Evolutionary conservation across 2,329 filamentous ascomycete species (phyloP), one percentile per base, ranked within the genome.

Genomic region (Trichoderma sp.): DNA sequence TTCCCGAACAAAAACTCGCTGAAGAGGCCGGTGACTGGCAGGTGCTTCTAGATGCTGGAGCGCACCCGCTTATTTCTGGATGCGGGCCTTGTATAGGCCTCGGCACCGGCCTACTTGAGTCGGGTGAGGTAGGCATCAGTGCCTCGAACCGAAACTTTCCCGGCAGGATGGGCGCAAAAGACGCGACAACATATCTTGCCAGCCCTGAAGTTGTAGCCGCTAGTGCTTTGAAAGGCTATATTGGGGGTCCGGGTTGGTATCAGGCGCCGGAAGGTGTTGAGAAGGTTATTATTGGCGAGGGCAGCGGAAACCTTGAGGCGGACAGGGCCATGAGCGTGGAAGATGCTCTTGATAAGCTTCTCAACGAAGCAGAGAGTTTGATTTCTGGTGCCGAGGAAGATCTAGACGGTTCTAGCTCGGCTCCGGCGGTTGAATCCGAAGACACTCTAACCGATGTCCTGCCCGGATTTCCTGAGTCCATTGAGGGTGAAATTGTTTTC

Each of bases 151-250:
- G 94, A 13, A 97, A 97, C 79, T 97, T 94, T 84, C 94, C 94
- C 79, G 94, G 94, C 0, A 88, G 94, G 3, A 96, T 97, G 92
- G 94, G 94, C 1, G 18, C 21, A 21, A 49, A 24, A 24, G 46
- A 49, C 0, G 46, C 26, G 70, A 89, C 93, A 75, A 93, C 93
- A 0, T 97, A 97, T 77, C 89, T 97, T 0, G 91, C 90, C 6
- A 95, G 91, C 72, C 94, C 96, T 0, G 94, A 97, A 76, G 90
- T 97, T 2, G 95, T 98, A 0, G 95, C 95, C 4, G 94, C 96
- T 8, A 96, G 92, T 74, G 95, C 95, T 2, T 81, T 97, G 0
- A 75, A 83, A 18, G 92, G 92, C 14, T 86, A 85, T 70, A 93
- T 94, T 43, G 83, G 88, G 11, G 91, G 94, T 0, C 92, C 95